phyloP scores from a whole-genome alignment of 2,329 filamentous ascomycete genomes.

The Cercospora sp. region DNA sequence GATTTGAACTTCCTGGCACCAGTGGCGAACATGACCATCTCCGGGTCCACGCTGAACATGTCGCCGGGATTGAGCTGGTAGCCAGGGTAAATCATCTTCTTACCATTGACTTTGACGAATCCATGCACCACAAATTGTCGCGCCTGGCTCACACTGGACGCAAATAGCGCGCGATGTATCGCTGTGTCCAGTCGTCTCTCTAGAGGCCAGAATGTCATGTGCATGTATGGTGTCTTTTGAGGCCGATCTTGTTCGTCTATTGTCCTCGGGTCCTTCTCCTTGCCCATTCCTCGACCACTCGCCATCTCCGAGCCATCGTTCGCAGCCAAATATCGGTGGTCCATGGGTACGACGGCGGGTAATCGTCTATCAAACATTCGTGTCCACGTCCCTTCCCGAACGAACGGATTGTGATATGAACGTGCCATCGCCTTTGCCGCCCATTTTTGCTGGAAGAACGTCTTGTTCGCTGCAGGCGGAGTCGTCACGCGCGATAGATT shows the following conservation, averaged over 20 bases:
- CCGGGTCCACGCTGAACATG: constrained; percentile 93
- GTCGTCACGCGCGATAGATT: constrained; percentile 65
- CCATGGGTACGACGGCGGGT: constrained; percentile 81
- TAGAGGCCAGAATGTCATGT: constrained; percentile 90
- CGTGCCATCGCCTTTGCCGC: constrained; percentile 77
- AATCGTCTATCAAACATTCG: constrained; percentile 85
- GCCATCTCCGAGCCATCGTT: constrained; percentile 82
- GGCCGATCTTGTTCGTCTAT: constrained; percentile 24
- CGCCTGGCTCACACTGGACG: constrained; percentile 88
- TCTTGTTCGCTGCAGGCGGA: constrained; percentile 53
- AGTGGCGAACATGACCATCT: constrained; percentile 84
- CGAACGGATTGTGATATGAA: constrained; percentile 91
- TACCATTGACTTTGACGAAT: constrained; percentile 91
- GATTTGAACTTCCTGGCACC: constrained; percentile 58
- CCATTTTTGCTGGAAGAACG: constrained; percentile 99
- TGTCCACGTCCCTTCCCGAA: constrained; percentile 90
- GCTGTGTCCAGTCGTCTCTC: constrained; percentile 93
- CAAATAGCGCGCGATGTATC: constrained; percentile 89
- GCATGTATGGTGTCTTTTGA: constrained; percentile 79
- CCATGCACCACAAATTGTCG: constrained; percentile 93
- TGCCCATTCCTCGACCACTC: constrained; percentile 77
- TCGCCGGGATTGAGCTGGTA: constrained; percentile 96
- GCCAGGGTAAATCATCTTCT: constrained; percentile 91
- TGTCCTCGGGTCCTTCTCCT: constrained; percentile 40
- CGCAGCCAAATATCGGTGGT: constrained; percentile 72